These are phyloP conservation scores for Penicillium sumatraense DNA, from an alignment of 2,329 filamentous ascomycete genomes.

Conservation along the genomic window DNA sequence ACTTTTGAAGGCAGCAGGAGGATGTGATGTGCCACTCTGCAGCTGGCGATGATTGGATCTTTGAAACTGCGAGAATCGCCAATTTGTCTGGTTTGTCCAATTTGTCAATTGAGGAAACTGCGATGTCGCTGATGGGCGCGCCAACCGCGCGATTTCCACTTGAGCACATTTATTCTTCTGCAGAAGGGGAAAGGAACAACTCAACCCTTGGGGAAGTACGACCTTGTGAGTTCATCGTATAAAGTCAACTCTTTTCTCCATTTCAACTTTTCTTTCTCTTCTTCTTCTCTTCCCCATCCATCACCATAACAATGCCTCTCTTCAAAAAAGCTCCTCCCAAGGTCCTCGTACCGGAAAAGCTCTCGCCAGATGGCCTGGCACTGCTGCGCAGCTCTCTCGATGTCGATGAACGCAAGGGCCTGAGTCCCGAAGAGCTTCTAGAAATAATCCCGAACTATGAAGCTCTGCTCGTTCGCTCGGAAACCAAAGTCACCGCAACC, in stretches of 20 bases:
- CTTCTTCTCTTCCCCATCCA: neutral
- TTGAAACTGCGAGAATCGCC: neutral
- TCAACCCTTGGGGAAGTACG: neutral
- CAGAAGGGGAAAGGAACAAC: too few relatives aligned
- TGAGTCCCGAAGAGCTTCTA: conserved; percentile 67
- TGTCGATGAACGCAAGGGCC: conserved; percentile 68
- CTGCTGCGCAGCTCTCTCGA: conserved; percentile 69
- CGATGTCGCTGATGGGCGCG: conserved; percentile 8
- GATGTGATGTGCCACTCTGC: neutral
- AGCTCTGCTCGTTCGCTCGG: conserved; percentile 77
- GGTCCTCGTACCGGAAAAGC: conserved; percentile 77
- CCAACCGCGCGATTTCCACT: conserved; percentile 9
- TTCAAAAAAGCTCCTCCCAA: conserved; percentile 44
- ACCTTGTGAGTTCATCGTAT: neutral
- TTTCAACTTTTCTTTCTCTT: neutral
- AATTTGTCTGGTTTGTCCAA: neutral
- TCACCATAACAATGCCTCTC: conserved; percentile 26
- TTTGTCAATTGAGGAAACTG: neutral
- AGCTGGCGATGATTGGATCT: neutral
- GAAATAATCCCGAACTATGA: conserved; percentile 73
- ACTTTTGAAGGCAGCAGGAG: too few relatives aligned
- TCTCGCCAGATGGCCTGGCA: conserved; percentile 76
- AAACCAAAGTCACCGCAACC: conserved; percentile 76
- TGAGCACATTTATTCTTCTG: too few relatives aligned
- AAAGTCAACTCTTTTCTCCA: neutral